Evolutionary conservation across 2,329 filamentous ascomycete genomes (phyloP), one percentile per base, ranked within the genome.

Genomic region (Graphilbum sp.): DNA sequence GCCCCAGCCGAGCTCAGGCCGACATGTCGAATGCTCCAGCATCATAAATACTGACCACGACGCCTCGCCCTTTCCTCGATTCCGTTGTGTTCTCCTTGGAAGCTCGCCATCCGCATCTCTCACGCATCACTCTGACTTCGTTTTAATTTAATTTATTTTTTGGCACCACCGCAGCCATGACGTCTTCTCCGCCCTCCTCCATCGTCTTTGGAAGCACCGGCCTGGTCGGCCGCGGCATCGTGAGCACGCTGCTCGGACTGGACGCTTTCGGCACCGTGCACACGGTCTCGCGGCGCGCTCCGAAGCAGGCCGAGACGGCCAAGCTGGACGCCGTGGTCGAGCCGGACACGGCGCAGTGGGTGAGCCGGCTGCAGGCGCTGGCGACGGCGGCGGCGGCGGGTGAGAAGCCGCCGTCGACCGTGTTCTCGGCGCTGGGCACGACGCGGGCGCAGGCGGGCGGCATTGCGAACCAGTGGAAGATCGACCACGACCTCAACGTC

Each of bases 401-500:
- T n/a, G 16, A 16, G 13, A 17, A 79, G 90, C 54, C 1, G 54
- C 69, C 9, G 44, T 63, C 0, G 1, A 62, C 80, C 46, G 77
- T 90, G 60, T 75, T 88, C 60, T 86, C 81, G 2, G 73, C 73
- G 2, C 68, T 95, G 1, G 88, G 79, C 41, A 94, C 85, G 3
- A 95, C 87, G 0, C 72, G 75, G 35, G 79, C 64, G 0, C 66
- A 67, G 12, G 86, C 85, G 0, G 87, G 87, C 43, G 67, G 79
- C 41, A 61, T 93, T 46, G 78, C 75, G 21, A 75, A 77, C 44
- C 88, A 95, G 60, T 80, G 84, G 61, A 81, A 82, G 52, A 82
- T 95, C 46, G 88, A 95, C 60, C 73, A 86, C 53, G 85, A 90
- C 52, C 65, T 94, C 33, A 93, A 93, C 57, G 57, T 92, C 35